Evolutionary conservation across 2,329 filamentous ascomycete genomes (phyloP).

Genomic region (Lojkania enalia): DNA sequence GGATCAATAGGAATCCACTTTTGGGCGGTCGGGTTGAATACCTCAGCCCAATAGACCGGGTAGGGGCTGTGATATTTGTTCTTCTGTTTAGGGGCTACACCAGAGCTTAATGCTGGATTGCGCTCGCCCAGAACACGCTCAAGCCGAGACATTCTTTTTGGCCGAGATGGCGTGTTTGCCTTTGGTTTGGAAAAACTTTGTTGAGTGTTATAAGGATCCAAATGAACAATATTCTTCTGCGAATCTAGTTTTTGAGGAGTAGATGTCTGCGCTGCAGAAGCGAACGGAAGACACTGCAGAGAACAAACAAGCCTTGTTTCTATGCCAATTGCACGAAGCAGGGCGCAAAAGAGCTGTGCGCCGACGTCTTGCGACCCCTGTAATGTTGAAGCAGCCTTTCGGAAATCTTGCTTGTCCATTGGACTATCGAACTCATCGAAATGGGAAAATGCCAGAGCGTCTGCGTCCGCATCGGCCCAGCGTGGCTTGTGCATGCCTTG

Average conservation of each 20-base stretch:
- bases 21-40: slow-evolving; percentile 80
- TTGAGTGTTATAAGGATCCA: slow-evolving; percentile 38
- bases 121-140: slow-evolving; percentile 38
- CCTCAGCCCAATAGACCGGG: slow-evolving; percentile 93
- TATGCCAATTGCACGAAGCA: slow-evolving; percentile 81
- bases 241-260: slow-evolving; percentile 29
- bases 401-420: slow-evolving; percentile 73
- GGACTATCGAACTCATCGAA: slow-evolving; percentile 68
- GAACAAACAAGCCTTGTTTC: slow-evolving; percentile 86
- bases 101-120: slow-evolving; percentile 27
- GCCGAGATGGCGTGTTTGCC: slow-evolving; percentile 23
- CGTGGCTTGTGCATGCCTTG: slow-evolving; percentile 49
- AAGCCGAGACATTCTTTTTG: slow-evolving; percentile 37
- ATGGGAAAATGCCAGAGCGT: slow-evolving; percentile 54
- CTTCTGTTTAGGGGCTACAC: slow-evolving; percentile 42
- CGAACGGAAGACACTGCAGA: slow-evolving; percentile 77
- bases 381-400: slow-evolving; percentile 66
- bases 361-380: slow-evolving; percentile 87
- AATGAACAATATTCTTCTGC: slow-evolving; percentile 26
- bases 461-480: slow-evolving; percentile 72
- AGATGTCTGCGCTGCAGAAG: slow-evolving; percentile 43
- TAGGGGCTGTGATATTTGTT: slow-evolving; percentile 70
- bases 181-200: slow-evolving; percentile 25
- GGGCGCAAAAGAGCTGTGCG: slow-evolving; percentile 85
- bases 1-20: slow-evolving; percentile 92